Base-by-base conservation (phyloP, 108 stramenopile species). In the Thalassiosira profunda region DNA sequence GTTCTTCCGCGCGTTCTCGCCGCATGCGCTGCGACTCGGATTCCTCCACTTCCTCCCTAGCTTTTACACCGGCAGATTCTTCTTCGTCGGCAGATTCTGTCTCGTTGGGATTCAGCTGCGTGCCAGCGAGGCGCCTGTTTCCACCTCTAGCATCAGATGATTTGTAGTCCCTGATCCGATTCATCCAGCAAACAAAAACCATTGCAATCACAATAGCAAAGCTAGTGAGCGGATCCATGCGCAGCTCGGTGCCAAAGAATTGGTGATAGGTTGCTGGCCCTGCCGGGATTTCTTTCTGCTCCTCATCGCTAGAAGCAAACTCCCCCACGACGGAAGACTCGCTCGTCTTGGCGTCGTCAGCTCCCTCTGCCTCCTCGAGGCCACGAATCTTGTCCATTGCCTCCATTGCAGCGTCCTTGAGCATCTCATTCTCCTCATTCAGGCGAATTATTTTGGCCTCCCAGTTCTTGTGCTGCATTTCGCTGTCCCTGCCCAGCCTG, bases 321-420 rank as follows among this genome's bases (percentile, higher is more conserved):
- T 79, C 77, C 2, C 67, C 53, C 64, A 57, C 66, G 18, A 79
- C 77, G 0, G 77, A 58, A 4, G 69, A 63, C 57, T 70, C 71
- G 18, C 71, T 79, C 28, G 70, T 63, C 49, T 79, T 79, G 20
- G 77, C 77, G 58, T 79, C 70, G 20, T 79, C 77, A 38, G 71
- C 71, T 36, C 70, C 77, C 38, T 59, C 58, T 47, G 70, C 77
- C 18, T 69, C 77, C 40, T 79, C 77, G 10, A 79, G 49, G 5
- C 77, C 77, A 37, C 77, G 69, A 61, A 79, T 79, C 69, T 70
- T 79, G 59, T 79, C 77, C 64, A 79, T 79, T 1, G 77, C 77
- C 20, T 79, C 68, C 36, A 53, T 70, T 17, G 58, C 71, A 10
- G 63, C 49, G 0, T 53, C 28, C 31, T 65, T 70, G 52, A 79